Conservation (phyloP, 306 rosid species). For the Corylus avellana region DNA sequence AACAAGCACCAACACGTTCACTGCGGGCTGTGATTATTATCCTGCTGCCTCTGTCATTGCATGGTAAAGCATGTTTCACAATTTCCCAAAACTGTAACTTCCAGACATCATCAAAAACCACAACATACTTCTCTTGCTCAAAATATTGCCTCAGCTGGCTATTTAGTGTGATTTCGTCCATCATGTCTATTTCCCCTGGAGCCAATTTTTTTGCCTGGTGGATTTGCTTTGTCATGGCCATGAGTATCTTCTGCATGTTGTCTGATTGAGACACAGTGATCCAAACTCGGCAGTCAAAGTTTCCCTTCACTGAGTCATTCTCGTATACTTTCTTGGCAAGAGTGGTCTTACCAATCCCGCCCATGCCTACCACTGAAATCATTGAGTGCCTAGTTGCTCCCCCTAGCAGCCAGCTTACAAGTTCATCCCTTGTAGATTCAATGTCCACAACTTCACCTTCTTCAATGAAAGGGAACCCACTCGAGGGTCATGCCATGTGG, state of each 20-base stretch:
- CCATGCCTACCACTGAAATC: slow-evolving; percentile 6
- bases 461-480: slow-evolving; percentile 6
- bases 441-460: not conserved
- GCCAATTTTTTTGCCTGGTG: not conserved
- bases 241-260: not conserved
- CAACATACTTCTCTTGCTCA: not conserved
- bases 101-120: slow-evolving; percentile 4
- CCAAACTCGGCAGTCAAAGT: not conserved
- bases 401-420: not conserved
- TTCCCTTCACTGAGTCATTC: not conserved
- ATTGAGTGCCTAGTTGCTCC: not conserved
- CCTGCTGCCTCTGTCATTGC: not conserved
- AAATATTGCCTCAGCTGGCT: not conserved
- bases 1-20: not conserved
- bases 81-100: not conserved
- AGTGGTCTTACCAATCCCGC: not conserved
- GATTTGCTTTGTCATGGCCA: not conserved
- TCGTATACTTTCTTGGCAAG: not conserved
- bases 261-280: not conserved
- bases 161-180: not conserved
- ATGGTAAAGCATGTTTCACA: slow-evolving; percentile 6
- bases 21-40: not conserved
- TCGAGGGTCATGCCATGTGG: not conserved
- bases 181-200: not conserved
- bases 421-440: not conserved